Percentiles rank a stretch among this genome's conserved stretches.
phyloP scores from a whole-genome alignment of 2,329 filamentous ascomycete genomes.

The Cephalotrichum gorgonifer region DNA sequence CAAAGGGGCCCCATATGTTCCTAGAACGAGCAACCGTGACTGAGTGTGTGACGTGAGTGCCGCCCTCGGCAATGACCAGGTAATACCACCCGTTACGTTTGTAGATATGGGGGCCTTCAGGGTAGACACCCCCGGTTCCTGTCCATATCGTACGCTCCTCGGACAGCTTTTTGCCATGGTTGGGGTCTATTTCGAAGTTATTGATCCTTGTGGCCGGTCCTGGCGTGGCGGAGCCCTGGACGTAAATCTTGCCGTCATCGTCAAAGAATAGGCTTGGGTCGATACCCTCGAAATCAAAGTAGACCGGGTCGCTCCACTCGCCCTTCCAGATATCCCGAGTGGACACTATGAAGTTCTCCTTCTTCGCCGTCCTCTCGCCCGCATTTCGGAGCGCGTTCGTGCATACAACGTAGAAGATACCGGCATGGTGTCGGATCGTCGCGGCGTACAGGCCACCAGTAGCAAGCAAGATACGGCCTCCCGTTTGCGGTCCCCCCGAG shows the following conservation, averaged over 20 bases:
- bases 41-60: constrained; percentile 21
- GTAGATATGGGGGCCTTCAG: constrained; percentile 28
- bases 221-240: constrained; percentile 16
- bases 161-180: constrained; percentile 11
- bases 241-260: constrained; percentile 21
- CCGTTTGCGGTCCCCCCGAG: constrained; percentile 5
- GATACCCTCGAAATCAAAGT: constrained; percentile 28
- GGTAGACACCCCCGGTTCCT: constrained; percentile 11
- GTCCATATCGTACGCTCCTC: constrained; percentile 10
- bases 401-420: constrained; percentile 16
- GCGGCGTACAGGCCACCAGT: constrained; percentile 13
- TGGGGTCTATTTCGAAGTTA: constrained; percentile 13
- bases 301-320: constrained; percentile 19
- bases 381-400: constrained; percentile 11
- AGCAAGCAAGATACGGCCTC: constrained; percentile 11
- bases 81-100: constrained; percentile 33
- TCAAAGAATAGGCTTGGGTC: constrained; percentile 37
- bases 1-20: constrained; percentile 18
- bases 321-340: constrained; percentile 13
- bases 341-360: constrained; percentile 13
- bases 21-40: constrained; percentile 11
- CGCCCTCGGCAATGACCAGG: constrained; percentile 34
- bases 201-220: constrained; percentile 13
- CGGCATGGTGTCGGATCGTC: constrained; percentile 13
- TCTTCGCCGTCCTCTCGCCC: neutral